phyloP scores from a whole-genome alignment of 1,284 basidiomycete genomes.

The Malassezia slooffiae region DNA sequence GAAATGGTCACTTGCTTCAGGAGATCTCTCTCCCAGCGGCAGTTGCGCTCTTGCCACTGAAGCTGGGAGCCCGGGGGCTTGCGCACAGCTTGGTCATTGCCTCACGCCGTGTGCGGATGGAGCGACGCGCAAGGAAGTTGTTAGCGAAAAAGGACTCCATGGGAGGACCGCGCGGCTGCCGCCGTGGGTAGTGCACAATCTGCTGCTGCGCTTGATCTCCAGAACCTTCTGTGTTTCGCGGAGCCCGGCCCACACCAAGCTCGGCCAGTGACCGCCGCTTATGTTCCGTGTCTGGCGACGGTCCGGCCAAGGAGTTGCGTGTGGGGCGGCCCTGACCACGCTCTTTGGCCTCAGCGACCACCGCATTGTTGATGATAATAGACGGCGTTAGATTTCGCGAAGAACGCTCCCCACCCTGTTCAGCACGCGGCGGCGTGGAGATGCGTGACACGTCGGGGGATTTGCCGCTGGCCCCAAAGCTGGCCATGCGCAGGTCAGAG shows the following conservation, averaged over 20 bases:
- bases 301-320: not conserved
- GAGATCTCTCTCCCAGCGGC: too few relatives aligned
- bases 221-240: not conserved
- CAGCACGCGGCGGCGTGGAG: too few relatives aligned
- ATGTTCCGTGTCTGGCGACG: not conserved
- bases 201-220: too few relatives aligned
- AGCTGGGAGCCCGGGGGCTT: conserved; percentile 10
- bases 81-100: conserved; percentile 15
- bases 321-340: not conserved
- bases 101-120: conserved; percentile 13
- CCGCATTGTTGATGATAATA: conserved; percentile 13
- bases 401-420: too few relatives aligned
- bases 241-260: not conserved
- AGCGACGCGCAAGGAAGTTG: conserved; percentile 14
- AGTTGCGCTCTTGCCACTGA: not conserved
- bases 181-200: too few relatives aligned
- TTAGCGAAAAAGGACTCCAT: conserved; percentile 16
- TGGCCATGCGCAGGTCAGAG: too few relatives aligned
- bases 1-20: too few relatives aligned
- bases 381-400: conserved; percentile 7
- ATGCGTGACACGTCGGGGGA: too few relatives aligned
- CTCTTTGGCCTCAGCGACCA: not conserved
- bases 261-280: conserved; percentile 1
- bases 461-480: too few relatives aligned
- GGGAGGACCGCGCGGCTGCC: conserved; percentile 14